Evolutionary conservation across 768 basidiomycete species (phyloP), one percentile per base, ranked within the genome.

Genomic region (Holtermanniella nyarrowii): DNA sequence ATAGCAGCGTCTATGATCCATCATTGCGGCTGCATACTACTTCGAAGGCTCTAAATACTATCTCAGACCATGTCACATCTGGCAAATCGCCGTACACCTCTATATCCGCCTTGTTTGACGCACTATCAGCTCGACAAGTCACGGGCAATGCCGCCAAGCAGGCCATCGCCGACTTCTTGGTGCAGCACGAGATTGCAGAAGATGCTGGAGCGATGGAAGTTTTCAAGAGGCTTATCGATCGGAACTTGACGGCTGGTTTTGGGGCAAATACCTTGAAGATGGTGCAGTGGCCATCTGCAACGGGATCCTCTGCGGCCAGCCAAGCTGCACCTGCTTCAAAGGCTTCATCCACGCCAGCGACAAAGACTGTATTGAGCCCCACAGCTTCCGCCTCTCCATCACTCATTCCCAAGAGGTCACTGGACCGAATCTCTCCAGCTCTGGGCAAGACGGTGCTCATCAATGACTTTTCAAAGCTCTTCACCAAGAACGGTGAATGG

Each of bases 221-320:
- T 2, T 70, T 70, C 51, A 46, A 51, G 37, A 54, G 60, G 49
- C 47, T 70, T 16, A 42, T 70, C 43, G 66, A 70, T 44, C 54
- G 64, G 43, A 68, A 70, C 51, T 46, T 70, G 26, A 57, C 58
- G 3, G 69, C 62, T 53, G 69, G 69, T 14, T 65, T 70, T 39
- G 62, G 62, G 16, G 56, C 54, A 3, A 66, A 56, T 42, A 64
- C 64, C 0, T 41, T 70, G 18, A 14, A 26, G 10, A 46, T 42
- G 10, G 56, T 70, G 0, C 37, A 26, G 10, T 70, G 68, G 68
- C 14, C 46, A 4, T 48, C 46, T 11, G 10, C 46, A 5, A 26
- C 26, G 11, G 21, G 7, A 5, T 18, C 27, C 46, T 18, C n/a
- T 10, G 12, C 10, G 7, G 21, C 11, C 11, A 39, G 24, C 20